A percentile compares a stretch with the other conserved stretches of the same genome.
These are phyloP conservation scores for Plasmodium gonderi DNA, from an alignment of 169 alveolate species.

Conservation along the genomic window DNA sequence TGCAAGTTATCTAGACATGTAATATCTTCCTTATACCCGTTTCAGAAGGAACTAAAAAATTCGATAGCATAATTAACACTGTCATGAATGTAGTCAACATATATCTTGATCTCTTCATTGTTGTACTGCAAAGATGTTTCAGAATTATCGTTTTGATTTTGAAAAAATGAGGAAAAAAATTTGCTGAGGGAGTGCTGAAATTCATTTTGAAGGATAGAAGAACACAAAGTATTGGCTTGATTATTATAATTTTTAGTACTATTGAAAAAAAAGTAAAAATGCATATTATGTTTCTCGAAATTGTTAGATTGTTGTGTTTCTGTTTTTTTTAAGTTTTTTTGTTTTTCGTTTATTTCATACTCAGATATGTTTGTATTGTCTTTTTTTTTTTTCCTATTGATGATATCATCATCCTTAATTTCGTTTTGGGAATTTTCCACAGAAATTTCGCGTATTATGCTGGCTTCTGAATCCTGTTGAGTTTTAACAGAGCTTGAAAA, in stretches of 20 bases:
- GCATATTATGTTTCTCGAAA: neutral
- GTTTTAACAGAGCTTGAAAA: neutral
- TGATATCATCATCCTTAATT: neutral
- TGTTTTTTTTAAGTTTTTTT: neutral
- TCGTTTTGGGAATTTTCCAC: neutral
- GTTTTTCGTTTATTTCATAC: neutral
- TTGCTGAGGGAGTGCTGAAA: slow-evolving; percentile 57
- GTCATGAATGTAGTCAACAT: slow-evolving; percentile 25
- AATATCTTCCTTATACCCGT: neutral
- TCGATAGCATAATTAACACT: slow-evolving; percentile 43
- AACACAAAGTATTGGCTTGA: slow-evolving; percentile 42
- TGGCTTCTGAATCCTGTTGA: neutral
- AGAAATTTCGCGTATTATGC: neutral
- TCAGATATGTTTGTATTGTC: neutral
- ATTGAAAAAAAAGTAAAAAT: slow-evolving; percentile 68
- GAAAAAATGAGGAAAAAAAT: slow-evolving; percentile 52
- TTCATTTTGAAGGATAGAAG: slow-evolving; percentile 66
- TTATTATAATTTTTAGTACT: slow-evolving; percentile 42
- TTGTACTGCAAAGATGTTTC: slow-evolving; percentile 23
- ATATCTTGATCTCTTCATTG: slow-evolving; percentile 39
- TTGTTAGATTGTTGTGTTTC: neutral
- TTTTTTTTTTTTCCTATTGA: neutral
- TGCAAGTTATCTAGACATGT: neutral
- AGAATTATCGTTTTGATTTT: neutral
- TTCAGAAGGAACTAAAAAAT: slow-evolving; percentile 38